Evolutionary conservation across 805 yeast genomes (phyloP).

Genomic region (Candida rishiriensis): DNA sequence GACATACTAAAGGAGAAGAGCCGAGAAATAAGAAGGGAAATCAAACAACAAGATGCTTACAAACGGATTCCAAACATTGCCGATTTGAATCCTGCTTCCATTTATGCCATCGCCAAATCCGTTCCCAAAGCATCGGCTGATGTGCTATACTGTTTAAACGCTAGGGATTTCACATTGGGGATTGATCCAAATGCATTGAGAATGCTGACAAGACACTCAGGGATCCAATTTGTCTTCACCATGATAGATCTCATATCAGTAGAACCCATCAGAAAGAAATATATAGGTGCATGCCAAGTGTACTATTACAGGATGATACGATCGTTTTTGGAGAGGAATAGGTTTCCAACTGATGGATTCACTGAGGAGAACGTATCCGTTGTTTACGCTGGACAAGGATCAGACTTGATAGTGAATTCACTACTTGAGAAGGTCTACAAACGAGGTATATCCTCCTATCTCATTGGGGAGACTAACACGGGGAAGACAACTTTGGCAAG

Average conservation of each 20-base stretch:
- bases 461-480: slow-evolving; percentile 27
- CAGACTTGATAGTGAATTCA: too few relatives aligned
- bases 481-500: slow-evolving; percentile 25
- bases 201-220: not conserved
- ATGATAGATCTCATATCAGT: slow-evolving; percentile 6
- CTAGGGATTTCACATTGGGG: slow-evolving; percentile 21
- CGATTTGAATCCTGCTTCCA: slow-evolving; percentile 8
- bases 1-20: too few relatives aligned
- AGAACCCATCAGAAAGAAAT: not conserved
- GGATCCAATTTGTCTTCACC: slow-evolving; percentile 12
- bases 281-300: not conserved
- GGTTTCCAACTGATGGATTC: not conserved
- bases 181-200: slow-evolving; percentile 6
- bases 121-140: slow-evolving; percentile 5
- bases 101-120: slow-evolving; percentile 5
- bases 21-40: too few relatives aligned
- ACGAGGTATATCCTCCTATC: slow-evolving; percentile 8
- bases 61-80: not conserved
- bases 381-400: too few relatives aligned
- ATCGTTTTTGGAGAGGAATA: not conserved
- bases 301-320: slow-evolving; percentile 2
- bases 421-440: too few relatives aligned
- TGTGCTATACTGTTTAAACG: slow-evolving; percentile 16
- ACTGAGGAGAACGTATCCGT: too few relatives aligned
- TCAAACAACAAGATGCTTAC: too few relatives aligned